These are phyloP conservation scores for Phytophthora fragariae DNA, from an alignment of 352 stramenopile species.

Conservation along the genomic window DNA sequence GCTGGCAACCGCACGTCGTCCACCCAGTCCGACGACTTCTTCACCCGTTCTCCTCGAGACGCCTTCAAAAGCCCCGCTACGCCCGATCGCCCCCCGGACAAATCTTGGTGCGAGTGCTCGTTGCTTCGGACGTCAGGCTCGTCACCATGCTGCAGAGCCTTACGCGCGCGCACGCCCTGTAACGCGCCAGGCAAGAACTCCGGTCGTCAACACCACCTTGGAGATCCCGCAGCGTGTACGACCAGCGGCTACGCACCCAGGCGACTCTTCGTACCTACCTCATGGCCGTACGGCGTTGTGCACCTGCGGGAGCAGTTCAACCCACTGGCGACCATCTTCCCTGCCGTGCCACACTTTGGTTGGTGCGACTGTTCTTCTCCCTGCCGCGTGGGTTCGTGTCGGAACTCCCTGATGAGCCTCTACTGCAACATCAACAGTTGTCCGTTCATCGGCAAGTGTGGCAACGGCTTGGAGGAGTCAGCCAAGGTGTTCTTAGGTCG, in stretches of 20 bases:
- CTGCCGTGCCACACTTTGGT: neutral
- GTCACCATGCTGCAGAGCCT: no score
- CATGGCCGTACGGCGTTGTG: neutral
- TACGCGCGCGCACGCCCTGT: no score
- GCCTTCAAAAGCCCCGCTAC: no score
- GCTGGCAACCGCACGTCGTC: no score
- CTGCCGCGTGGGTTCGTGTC: neutral
- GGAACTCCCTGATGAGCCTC: neutral
- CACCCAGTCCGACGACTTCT: no score
- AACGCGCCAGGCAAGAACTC: no score
- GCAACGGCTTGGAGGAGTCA: neutral
- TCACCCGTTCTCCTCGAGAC: no score
- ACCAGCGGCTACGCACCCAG: neutral
- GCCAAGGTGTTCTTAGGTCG: neutral
- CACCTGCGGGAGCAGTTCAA: neutral
- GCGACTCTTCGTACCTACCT: neutral
- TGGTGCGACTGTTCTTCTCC: neutral
- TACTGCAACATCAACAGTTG: neutral
- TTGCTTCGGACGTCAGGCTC: no score
- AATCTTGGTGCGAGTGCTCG: no score
- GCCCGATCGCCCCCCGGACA: no score
- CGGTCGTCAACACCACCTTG: no score
- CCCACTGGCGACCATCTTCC: neutral
- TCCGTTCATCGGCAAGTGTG: neutral
- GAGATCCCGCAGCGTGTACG: no score